A percentile compares a stretch with the other conserved stretches of the same genome.
Conservation (phyloP, 2,329 filamentous ascomycete species). For the Septoria linicola region DNA sequence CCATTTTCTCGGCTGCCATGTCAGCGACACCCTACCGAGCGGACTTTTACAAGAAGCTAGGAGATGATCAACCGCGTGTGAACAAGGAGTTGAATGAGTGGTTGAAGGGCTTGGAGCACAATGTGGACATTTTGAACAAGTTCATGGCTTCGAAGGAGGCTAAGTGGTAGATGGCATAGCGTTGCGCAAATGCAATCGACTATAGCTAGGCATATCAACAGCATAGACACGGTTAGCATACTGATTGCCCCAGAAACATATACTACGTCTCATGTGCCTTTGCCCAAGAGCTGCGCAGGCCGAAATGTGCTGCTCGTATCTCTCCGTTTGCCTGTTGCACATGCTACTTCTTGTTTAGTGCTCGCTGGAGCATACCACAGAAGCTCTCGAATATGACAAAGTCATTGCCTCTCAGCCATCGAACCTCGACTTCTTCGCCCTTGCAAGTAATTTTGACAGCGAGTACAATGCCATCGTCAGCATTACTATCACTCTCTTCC, state of each 20-base stretch:
- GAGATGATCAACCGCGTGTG: constrained; percentile 63
- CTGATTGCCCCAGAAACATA: background rate
- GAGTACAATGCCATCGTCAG: constrained; percentile 38
- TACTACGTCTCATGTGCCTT: no score
- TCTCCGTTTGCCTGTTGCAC: no score
- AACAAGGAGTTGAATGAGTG: constrained; percentile 65
- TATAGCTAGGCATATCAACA: background rate
- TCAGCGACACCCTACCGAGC: constrained; percentile 87
- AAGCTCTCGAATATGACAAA: constrained; percentile 81
- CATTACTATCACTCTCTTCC: constrained; percentile 19
- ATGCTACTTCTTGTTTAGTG: constrained; percentile 20
- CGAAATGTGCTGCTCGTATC: no score
- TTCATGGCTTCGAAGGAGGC: constrained; percentile 58
- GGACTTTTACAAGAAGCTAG: constrained; percentile 89
- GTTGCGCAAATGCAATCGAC: no score
- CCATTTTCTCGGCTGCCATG: constrained; percentile 91
- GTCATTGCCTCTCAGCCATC: constrained; percentile 77
- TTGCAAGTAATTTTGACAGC: constrained; percentile 44
- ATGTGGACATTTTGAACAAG: constrained; percentile 71
- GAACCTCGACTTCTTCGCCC: constrained; percentile 46
- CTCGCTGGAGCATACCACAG: constrained; percentile 69
- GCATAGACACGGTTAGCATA: background rate
- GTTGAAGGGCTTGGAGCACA: constrained; percentile 73
- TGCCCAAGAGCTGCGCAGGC: background rate
- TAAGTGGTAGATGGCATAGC: constrained; percentile 39